Conservation (phyloP, 192 early-diverging fungal genomes). For the Paraglomus brasilianum region DNA sequence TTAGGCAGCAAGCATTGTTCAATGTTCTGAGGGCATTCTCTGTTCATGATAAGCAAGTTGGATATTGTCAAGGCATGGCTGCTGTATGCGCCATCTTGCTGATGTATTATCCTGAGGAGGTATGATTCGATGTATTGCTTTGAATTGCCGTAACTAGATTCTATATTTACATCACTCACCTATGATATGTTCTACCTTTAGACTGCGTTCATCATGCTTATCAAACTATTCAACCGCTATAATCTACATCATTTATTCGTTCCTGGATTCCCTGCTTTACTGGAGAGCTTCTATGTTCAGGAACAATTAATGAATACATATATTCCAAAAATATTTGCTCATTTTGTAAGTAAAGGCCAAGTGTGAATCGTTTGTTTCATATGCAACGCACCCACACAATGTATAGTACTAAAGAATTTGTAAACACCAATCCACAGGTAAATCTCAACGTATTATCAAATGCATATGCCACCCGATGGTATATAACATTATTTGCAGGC, state of each 20-base stretch:
- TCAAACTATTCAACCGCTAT: conserved; percentile 49
- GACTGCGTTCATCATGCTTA: conserved; percentile 53
- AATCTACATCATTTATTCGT: conserved; percentile 50
- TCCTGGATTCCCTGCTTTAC: conserved; percentile 54
- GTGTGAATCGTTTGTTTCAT: no score
- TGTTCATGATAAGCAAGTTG: conserved; percentile 72
- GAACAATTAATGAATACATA: conserved; percentile 48
- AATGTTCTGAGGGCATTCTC: conserved; percentile 78
- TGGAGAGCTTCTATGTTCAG: conserved; percentile 58
- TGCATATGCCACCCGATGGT: conserved; percentile 59
- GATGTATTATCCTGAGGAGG: conserved; percentile 65
- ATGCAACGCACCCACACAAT: no score
- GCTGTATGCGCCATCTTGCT: conserved; percentile 76
- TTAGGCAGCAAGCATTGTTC: conserved; percentile 73
- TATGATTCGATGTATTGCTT: conserved; percentile 23
- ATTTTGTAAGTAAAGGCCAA: conserved; percentile 46
- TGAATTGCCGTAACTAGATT: no score
- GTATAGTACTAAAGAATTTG: no score
- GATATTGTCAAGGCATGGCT: conserved; percentile 88
- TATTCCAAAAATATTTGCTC: conserved; percentile 44
- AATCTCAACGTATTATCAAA: no score
- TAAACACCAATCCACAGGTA: no score
- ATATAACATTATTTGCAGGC: conserved; percentile 57
- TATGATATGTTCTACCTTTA: conserved; percentile 32
- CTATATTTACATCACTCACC: no score